Base-by-base conservation (phyloP, 306 rosid genomes). In the Neltuma alba region DNA sequence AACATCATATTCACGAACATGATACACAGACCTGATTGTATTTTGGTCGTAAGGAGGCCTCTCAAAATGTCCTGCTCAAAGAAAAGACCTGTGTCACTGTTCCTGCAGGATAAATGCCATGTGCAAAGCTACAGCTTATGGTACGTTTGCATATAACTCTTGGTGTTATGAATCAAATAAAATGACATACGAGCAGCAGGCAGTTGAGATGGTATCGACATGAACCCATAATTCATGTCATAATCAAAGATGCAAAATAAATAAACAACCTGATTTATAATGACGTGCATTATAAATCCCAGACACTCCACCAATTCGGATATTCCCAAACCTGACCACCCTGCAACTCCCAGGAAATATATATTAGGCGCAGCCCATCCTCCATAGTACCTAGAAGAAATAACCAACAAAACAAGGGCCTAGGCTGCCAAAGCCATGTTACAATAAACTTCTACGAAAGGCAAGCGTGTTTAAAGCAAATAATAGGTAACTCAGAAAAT, bases 291-390 rank as follows among this genome's bases (percentile, higher is more conserved):
- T 95, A 66, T 91, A 95, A 79, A 95, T 95, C 77, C 99, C 99
- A 63, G 99, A 93, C n/a, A 92, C 75, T 16, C 99, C 99, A 80
- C 93, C 97, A 68, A 93, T 95, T 68, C 98, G 91, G 54, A 95
- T 66, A 81, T 88, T 95, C 81, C 99, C 99, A 70, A 95, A 95
- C 91, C 81, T 95, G 80, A 95, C 82, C 42, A 95, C 94, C 72
- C 98, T 75, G 98, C 89, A 83, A 82, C 88, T 68, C 98, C 99
- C 89, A 95, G 83, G 75, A 89, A 95, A 89, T 86, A 95, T 7
- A 95, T 93, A 81, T 93, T 91, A 79, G 99, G 99, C 13, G 99
- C 99, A 80, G 89, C 97, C 96, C 94, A 93, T 75, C 98, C 99
- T 83, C 99, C 99, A 85, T 91, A 90, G 78, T 89, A 95, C 85